Evolutionary conservation across 2,329 filamentous ascomycete species (phyloP).

Genomic region (Dactylellina leptospora): DNA sequence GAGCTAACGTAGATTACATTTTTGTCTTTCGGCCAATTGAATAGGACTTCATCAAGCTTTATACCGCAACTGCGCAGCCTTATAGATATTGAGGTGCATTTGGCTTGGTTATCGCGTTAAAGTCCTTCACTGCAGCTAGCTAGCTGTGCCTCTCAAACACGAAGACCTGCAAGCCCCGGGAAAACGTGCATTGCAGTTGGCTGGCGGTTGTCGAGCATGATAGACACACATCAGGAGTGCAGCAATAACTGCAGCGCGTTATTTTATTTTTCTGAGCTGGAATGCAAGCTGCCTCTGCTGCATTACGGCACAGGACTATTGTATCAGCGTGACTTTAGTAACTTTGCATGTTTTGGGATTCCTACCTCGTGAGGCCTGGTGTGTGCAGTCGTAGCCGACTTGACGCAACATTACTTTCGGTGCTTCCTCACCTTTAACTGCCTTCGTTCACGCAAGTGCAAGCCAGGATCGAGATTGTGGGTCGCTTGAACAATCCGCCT

Average conservation of each 20-base stretch:
- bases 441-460: constrained; percentile 8
- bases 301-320: constrained; percentile 47
- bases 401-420: constrained; percentile 20
- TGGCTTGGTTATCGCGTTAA: constrained; percentile 33
- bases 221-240: constrained; percentile 18
- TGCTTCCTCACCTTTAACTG: constrained; percentile 22
- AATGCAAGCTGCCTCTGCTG: constrained; percentile 43
- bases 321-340: constrained; percentile 26
- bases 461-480: constrained; percentile 43
- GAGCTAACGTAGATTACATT: neutral
- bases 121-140: constrained; percentile 23
- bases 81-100: constrained; percentile 51
- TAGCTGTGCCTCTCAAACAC: constrained; percentile 28
- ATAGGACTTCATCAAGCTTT: constrained; percentile 14
- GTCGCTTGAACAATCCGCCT: constrained; percentile 46
- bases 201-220: too few relatives aligned
- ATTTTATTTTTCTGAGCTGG: constrained; percentile 26
- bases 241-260: constrained; percentile 43
- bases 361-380: constrained; percentile 27
- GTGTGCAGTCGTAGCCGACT: constrained; percentile 20
- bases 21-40: constrained; percentile 9
- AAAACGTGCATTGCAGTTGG: constrained; percentile 40
- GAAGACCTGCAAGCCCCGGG: constrained; percentile 30
- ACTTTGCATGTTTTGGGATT: neutral
- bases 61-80: constrained; percentile 39